These are phyloP conservation scores for Fusarium albosuccineum DNA, from an alignment of 2,329 filamentous ascomycete genomes.

Conservation along the genomic window DNA sequence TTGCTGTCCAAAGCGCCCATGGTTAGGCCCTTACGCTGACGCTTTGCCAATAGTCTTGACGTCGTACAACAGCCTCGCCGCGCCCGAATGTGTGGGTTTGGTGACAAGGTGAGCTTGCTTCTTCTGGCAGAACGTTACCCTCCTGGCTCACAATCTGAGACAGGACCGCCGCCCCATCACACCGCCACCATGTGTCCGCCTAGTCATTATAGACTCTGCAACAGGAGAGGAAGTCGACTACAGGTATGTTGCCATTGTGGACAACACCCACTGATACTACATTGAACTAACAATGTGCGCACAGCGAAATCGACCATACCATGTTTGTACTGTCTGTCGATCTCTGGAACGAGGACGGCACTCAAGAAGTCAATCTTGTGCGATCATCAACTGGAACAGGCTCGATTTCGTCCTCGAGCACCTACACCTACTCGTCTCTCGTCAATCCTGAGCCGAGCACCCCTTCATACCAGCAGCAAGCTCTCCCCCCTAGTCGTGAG, in stretches of 20 bases:
- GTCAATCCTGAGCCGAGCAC: conserved; percentile 51
- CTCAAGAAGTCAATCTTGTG: conserved; percentile 75
- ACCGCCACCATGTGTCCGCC: conserved; percentile 89
- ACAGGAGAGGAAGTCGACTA: conserved; percentile 87
- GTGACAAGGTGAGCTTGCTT: conserved; percentile 81
- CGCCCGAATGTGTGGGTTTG: conserved; percentile 98
- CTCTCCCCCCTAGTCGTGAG: conserved; percentile 56
- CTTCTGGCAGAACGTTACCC: background rate
- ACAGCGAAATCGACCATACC: conserved; percentile 54
- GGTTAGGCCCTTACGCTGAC: conserved; percentile 31
- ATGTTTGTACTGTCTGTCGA: conserved; percentile 74
- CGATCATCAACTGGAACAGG: conserved; percentile 75
- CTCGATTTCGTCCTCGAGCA: conserved; percentile 84
- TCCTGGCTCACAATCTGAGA: conserved; percentile 17
- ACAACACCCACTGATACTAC: background rate
- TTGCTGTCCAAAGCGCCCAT: too few species aligned
- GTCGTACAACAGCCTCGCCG: conserved; percentile 93
- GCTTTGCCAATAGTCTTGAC: conserved; percentile 66
- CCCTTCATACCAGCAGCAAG: conserved; percentile 50
- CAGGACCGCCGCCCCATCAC: conserved; percentile 96
- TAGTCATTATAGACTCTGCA: conserved; percentile 80
- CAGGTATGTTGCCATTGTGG: conserved; percentile 69
- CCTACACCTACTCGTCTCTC: conserved; percentile 76
- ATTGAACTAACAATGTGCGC: conserved; percentile 16
- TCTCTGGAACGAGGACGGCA: conserved; percentile 74